Evolutionary conservation across 1,284 basidiomycete species (phyloP), one percentile per base, ranked within the genome.

Genomic region (Irpex rosettiformis): DNA sequence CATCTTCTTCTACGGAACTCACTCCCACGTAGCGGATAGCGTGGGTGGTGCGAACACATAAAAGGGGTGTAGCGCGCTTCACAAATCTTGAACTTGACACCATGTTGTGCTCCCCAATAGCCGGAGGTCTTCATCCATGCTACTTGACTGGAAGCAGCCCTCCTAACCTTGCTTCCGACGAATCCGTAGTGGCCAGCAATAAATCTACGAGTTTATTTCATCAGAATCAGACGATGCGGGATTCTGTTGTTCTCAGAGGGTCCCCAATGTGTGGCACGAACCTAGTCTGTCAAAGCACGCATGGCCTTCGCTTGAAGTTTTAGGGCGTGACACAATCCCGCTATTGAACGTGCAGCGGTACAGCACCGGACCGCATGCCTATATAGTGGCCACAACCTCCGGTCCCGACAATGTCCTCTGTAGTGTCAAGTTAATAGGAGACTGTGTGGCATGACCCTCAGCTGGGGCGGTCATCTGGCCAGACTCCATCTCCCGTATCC

Each of bases 21-120:
- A 28, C 27, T 51, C 48, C 48, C 48, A 51, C 48, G 48, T 51
- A 25, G 48, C 48, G 48, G 48, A 22, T 28, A 51, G 24, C 48
- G 48, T 51, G 48, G 48, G 48, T 51, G 10, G 21, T 10, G 13
- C 7, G 5, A 51, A 16, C 48, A 27, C 48, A 16, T 25, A 51
- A 51, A 24, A 13, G 48, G 48, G 13, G 22, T 28, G 48, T 11
- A 51, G 48, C 27, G 24, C 27, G 27, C 27, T 27, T 13, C 16
- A 28, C 48, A 11, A 16, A 10, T 13, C 24, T 51, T 21, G 10
- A 28, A 11, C 21, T n/a, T 18, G 18, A 18, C 21, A 18, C 43
- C 43, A 45, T 8, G 33, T 37, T 37, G 16, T 37, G 33, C 33
- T 16, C 33, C 33, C 4, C 11, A 11, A 37, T 4, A 37, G 33